phyloP scores from a whole-genome alignment of 1,284 basidiomycete species.

The Ceratobasidium theobromae region DNA sequence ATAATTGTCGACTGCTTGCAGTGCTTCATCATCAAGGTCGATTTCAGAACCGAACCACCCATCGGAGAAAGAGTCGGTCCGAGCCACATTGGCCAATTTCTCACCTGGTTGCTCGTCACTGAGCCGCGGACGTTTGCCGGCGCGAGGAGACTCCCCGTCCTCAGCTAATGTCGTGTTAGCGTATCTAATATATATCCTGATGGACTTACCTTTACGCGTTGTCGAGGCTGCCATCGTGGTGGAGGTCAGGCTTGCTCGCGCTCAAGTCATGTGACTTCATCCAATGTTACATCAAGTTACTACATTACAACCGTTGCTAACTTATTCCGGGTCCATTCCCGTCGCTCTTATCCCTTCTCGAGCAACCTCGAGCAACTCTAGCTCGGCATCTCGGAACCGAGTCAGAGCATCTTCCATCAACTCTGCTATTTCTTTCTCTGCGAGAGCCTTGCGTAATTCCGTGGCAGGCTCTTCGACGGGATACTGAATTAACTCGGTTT shows the following conservation, averaged over 20 bases:
- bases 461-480: slow-evolving; percentile 32
- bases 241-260: slow-evolving; percentile 20
- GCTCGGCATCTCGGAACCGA: slow-evolving; percentile 37
- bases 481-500: slow-evolving; percentile 30
- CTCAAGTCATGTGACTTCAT: slow-evolving; percentile 25
- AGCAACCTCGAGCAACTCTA: slow-evolving; percentile 36
- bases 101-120: slow-evolving; percentile 4
- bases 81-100: slow-evolving; percentile 6
- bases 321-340: too few relatives aligned
- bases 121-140: slow-evolving; percentile 17
- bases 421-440: slow-evolving; percentile 30
- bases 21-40: slow-evolving; percentile 28
- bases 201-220: slow-evolving; percentile 22
- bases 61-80: slow-evolving; percentile 23
- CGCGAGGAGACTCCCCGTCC: not conserved
- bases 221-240: slow-evolving; percentile 21
- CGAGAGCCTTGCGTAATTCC: slow-evolving; percentile 33
- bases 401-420: slow-evolving; percentile 37
- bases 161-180: not conserved
- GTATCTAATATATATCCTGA: not conserved
- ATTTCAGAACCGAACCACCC: slow-evolving; percentile 29
- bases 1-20: slow-evolving; percentile 24
- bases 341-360: slow-evolving; percentile 28
- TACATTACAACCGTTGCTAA: slow-evolving; percentile 30
- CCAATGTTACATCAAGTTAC: slow-evolving; percentile 8